Percentiles rank a stretch among this genome's conserved stretches.
Evolutionary conservation across 2,329 filamentous ascomycete genomes (phyloP).

Genomic region (Neoarthrinium moseri): DNA sequence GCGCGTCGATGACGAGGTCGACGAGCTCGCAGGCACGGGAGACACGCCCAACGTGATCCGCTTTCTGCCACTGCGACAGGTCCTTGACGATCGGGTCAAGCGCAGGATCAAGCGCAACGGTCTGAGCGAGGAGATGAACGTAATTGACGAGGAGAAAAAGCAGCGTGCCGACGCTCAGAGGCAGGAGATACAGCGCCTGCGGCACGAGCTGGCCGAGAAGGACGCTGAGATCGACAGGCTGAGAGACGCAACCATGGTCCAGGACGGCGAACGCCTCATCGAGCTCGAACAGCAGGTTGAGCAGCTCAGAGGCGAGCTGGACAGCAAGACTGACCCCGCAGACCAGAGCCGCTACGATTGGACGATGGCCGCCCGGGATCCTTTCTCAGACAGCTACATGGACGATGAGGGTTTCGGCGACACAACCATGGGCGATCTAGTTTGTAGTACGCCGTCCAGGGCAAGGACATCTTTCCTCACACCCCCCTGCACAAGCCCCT

Average conservation of each 20-base stretch:
- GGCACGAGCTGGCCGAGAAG: slow-evolving; percentile 44
- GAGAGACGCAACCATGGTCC: slow-evolving; percentile 46
- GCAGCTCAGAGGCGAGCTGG: slow-evolving; percentile 28
- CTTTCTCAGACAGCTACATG: slow-evolving; percentile 44
- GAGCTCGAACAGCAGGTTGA: slow-evolving; percentile 35
- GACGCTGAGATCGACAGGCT: slow-evolving; percentile 54
- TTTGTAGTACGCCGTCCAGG: slow-evolving; percentile 49
- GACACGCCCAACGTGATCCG: slow-evolving; percentile 36
- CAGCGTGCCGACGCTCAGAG: slow-evolving; percentile 35
- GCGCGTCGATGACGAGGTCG: slow-evolving; percentile 8
- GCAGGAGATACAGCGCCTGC: slow-evolving; percentile 49
- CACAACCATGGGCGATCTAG: slow-evolving; percentile 47
- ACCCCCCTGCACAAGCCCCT: slow-evolving; percentile 51
- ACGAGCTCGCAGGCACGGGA: slow-evolving; percentile 19
- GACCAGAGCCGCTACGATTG: slow-evolving; percentile 40
- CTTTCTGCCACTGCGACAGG: slow-evolving; percentile 31
- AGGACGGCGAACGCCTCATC: slow-evolving; percentile 42
- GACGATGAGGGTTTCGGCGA: slow-evolving; percentile 45
- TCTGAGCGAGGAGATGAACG: slow-evolving; percentile 58
- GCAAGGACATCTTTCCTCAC: slow-evolving; percentile 48
- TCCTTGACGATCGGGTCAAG: slow-evolving; percentile 50
- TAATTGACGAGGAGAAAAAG: slow-evolving; percentile 46
- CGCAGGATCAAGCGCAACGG: slow-evolving; percentile 55
- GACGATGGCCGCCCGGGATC: slow-evolving; percentile 49
- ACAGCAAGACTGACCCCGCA: slow-evolving; percentile 11